Percentiles rank a stretch among this genome's conserved stretches.
Conservation (phyloP, 495 filamentous ascomycete species). For the Tuber aestivum region DNA sequence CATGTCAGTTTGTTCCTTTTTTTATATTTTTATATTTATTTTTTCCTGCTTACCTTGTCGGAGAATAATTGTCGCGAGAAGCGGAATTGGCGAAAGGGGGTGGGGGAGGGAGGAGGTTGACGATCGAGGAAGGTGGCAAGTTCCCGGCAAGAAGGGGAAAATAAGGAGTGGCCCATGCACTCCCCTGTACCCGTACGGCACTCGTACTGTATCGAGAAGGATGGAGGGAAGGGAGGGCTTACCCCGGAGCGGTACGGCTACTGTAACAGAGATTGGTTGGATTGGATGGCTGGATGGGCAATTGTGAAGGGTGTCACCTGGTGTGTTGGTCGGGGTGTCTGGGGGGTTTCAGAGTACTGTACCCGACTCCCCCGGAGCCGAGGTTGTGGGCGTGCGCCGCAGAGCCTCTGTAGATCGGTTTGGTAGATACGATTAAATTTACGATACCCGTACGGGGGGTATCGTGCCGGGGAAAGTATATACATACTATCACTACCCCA, state of each 20-base stretch:
- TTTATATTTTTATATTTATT: too few species aligned
- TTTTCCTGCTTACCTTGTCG: background rate
- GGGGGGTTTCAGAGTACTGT: too few species aligned
- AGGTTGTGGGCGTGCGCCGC: background rate
- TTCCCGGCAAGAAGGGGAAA: background rate
- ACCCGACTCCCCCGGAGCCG: background rate
- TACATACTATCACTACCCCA: too few species aligned
- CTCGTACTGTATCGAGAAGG: conserved; percentile 1
- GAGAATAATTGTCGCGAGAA: conserved; percentile 1
- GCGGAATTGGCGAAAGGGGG: conserved; percentile 3
- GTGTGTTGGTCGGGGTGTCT: too few species aligned
- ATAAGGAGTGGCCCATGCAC: conserved; percentile 5
- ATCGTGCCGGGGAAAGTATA: background rate
- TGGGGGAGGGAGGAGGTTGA: background rate
- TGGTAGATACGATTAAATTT: too few species aligned
- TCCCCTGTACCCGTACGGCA: too few species aligned
- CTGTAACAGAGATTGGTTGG: background rate
- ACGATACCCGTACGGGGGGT: background rate
- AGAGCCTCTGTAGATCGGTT: background rate
- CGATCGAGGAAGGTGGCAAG: background rate
- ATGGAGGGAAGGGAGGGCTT: background rate
- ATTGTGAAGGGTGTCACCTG: background rate
- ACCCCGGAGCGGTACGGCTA: background rate
- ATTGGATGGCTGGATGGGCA: background rate
- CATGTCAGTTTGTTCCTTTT: background rate